Evolutionary conservation across 2,329 filamentous ascomycete genomes (phyloP), one percentile per base, ranked within the genome.

Genomic region (Aspergillus sp.): DNA sequence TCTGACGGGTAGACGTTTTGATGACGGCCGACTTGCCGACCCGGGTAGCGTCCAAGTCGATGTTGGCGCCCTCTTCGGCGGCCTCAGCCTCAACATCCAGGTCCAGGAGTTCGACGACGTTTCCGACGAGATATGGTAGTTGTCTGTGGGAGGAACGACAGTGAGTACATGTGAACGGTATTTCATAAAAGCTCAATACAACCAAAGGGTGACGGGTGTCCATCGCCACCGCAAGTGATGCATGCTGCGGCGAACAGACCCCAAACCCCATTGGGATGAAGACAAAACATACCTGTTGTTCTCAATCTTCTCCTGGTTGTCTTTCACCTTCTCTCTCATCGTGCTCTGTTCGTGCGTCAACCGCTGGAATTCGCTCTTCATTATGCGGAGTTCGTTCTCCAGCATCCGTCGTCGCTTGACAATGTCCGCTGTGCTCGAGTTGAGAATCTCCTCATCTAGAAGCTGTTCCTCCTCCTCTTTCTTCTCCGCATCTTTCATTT

Each of bases 321-420:
- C 94, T 82, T 97, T 97, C 75, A 99, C 97, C 81, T 97, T 97
- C 75, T 97, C 93, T 53, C 87, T 86, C 94, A 99, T 99, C 45
- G 90, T 87, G 46, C 88, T 86, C 78, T 96, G 96, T 78, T 99
- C 94, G 68, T 99, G 94, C 66, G 88, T 88, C 77, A 99, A 81
- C 64, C 94, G 88, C 71, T 96, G 92, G 66, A 86, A 91, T 76
- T 99, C 94, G 81, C 91, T 96, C 81, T 89, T 93, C 91, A 99
- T 97, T 76, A 99, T 97, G 67, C 94, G 85, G 67, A 94, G 89
- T 76, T 99, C 94, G 75, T 99, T 99, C 76, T 99, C 94, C 61
- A 99, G 81, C 69, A 99, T 82, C 68, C 92, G 87, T 79, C 87
- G 89, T 73, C 94, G 85, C 66, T 91, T 96, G 67, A 90, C 81